phyloP scores from a whole-genome alignment of 768 basidiomycete species.

The Rhodosporidiobolus sp. region DNA sequence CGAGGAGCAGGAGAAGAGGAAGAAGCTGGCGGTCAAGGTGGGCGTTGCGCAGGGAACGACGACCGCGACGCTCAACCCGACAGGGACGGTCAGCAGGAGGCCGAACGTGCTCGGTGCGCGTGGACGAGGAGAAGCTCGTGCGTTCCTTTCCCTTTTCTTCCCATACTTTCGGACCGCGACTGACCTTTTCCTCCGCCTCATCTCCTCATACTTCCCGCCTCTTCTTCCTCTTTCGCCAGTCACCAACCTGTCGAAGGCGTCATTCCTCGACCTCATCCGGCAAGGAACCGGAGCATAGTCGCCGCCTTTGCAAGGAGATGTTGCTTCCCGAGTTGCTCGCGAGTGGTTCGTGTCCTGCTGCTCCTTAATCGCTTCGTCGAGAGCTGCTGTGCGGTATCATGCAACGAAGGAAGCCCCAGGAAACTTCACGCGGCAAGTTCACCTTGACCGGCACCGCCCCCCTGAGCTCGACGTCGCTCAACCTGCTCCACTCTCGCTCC shows the following conservation, averaged over 20 bases:
- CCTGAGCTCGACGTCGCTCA: too few relatives aligned
- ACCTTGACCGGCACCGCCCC: too few relatives aligned
- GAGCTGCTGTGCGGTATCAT: too few relatives aligned
- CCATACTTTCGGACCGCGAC: too few relatives aligned
- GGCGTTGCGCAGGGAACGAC: conserved; percentile 14
- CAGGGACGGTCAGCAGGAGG: conserved; percentile 28
- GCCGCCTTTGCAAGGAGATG: background rate
- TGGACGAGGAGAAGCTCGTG: conserved; percentile 44
- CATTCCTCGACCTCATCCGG: conserved; percentile 44
- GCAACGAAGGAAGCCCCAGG: too few relatives aligned
- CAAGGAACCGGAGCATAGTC: conserved; percentile 26
- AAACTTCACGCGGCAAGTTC: too few relatives aligned
- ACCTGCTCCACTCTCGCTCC: background rate
- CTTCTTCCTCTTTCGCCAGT: conserved; percentile 26
- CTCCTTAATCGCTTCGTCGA: too few relatives aligned
- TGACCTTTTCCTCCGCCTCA: background rate
- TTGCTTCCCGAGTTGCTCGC: background rate
- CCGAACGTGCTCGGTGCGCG: conserved; percentile 43
- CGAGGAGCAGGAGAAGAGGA: conserved; percentile 40
- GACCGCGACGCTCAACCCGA: background rate
- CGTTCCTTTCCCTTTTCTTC: conserved; percentile 1
- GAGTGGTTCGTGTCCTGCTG: too few relatives aligned
- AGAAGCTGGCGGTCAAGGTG: conserved; percentile 35
- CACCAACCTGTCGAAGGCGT: conserved; percentile 44
- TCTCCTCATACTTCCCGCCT: background rate